Evolutionary conservation across 2,329 filamentous ascomycete genomes (phyloP), one percentile per base, ranked within the genome.

Genomic region (Exophiala oligosperma): DNA sequence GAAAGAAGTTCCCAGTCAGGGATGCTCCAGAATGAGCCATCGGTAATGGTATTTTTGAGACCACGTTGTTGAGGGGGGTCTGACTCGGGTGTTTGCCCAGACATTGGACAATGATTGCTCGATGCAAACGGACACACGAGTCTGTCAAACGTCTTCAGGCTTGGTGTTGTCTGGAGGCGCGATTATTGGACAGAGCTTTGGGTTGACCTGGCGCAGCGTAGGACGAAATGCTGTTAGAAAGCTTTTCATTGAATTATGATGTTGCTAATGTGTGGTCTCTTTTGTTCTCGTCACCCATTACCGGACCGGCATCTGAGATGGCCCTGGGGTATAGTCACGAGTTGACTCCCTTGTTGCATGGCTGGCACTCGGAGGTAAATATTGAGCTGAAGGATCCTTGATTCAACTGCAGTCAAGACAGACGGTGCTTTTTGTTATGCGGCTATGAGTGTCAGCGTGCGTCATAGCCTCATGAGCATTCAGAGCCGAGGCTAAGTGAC

Each of bases 1-100:
- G 38, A 46, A 14, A 72, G 61, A 17, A 71, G 46, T 12, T 67
- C 49, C 6, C 61, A 24, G 9, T 68, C 65, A 6, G 49, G 56
- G 11, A 63, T 44, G 5, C 32, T 40, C 56, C 63, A 65, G 44
- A 65, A 62, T 4, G 56, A 49, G 17, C 47, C 54, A 46, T 59
- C 56, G 5, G 51, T 35, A 35, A 62, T 59, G 26, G 48, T 14
- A 11, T 56, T 14, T 47, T 48, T 44, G 3, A 62, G 53, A 12
- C 32, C 17, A 29, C 11, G 29, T 12, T 35, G 49, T 23, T 17
- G n/a, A 4, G 14, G 11, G 11, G 14, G 4, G 24, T 26, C 4
- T 9, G 43, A 9, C n/a, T 41, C 35, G 1, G 38, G 26, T 55
- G 58, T 61, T 9, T 41, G 49, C 17, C 21, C 12, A n/a, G 21